A percentile compares a stretch with the other conserved stretches of the same genome.
Evolutionary conservation across 176 grass and related monocot species (phyloP).

Genomic region (Melocanna baccifera): DNA sequence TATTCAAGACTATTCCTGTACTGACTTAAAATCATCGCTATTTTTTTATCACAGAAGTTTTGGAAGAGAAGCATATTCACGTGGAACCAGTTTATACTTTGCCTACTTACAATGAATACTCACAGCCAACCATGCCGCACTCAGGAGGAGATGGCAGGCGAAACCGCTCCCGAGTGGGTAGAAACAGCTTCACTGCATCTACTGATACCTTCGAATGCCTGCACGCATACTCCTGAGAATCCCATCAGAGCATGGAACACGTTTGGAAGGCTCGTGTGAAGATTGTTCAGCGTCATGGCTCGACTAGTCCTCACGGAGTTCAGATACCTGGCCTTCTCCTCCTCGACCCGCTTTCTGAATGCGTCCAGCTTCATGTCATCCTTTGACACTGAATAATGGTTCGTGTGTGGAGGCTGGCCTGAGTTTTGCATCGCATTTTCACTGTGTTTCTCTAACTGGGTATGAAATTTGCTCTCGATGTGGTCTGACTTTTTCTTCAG

Average conservation of each 20-base stretch:
- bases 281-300: constrained; percentile 77
- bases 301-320: constrained; percentile 67
- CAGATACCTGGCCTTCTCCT: constrained; percentile 80
- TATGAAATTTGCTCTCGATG: constrained; percentile 49
- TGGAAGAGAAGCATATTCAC: constrained; percentile 39
- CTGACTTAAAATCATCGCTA: constrained; percentile 19
- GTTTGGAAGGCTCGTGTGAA: constrained; percentile 82
- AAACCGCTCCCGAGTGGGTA: constrained; percentile 44
- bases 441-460: constrained; percentile 57
- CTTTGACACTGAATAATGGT: constrained; percentile 38
- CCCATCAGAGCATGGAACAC: constrained; percentile 84
- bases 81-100: constrained; percentile 41
- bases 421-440: constrained; percentile 40
- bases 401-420: constrained; percentile 23
- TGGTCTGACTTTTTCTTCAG: constrained; percentile 70
- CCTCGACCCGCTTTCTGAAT: constrained; percentile 68
- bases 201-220: constrained; percentile 81
- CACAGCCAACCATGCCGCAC: constrained; percentile 13
- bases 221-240: constrained; percentile 59
- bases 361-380: constrained; percentile 60
- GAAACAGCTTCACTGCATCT: constrained; percentile 45
- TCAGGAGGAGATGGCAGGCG: constrained; percentile 43
- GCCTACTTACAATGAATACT: constrained; percentile 62
- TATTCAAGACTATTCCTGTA: constrained; percentile 32
- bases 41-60: constrained; percentile 5